Evolutionary conservation across 345 rosid genomes (phyloP).

Genomic region (Eutrema heterophyllum): DNA sequence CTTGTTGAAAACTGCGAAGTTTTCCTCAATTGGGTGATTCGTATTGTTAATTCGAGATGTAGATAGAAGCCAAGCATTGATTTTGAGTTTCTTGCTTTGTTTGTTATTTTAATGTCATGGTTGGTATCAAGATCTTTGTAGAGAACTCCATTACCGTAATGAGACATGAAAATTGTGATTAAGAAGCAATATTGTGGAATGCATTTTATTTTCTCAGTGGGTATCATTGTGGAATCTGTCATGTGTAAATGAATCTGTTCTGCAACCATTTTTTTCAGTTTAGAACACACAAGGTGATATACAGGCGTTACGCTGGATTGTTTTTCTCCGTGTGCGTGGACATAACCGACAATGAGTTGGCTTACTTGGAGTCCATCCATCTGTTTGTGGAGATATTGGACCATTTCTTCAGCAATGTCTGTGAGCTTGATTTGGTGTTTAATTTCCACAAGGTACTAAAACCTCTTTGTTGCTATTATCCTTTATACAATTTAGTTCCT

Average conservation of each 20-base stretch:
- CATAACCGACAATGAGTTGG: constrained; percentile 91
- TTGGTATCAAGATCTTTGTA: background rate
- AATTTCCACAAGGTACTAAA: constrained; percentile 85
- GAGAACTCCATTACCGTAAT: background rate
- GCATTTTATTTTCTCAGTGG: too few species aligned
- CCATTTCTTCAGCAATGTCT: constrained; percentile 99
- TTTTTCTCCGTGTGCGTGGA: constrained; percentile 96
- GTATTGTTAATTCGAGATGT: background rate
- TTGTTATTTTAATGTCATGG: background rate
- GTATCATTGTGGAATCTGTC: background rate
- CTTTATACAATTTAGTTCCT: background rate
- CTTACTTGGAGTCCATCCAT: constrained; percentile 90
- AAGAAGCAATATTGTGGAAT: too few species aligned
- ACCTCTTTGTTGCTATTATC: background rate
- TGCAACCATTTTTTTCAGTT: constrained; percentile 43
- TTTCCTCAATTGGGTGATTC: background rate
- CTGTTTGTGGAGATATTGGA: constrained; percentile 94
- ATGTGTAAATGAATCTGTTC: background rate
- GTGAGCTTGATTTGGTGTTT: constrained; percentile 95
- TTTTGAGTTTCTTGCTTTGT: background rate
- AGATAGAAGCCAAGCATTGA: background rate
- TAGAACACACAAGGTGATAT: constrained; percentile 91
- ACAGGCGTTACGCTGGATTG: constrained; percentile 93
- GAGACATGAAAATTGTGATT: too few species aligned
- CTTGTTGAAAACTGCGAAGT: background rate